phyloP scores from a whole-genome alignment of 2,329 filamentous ascomycete species.

The Cadophora sp. region DNA sequence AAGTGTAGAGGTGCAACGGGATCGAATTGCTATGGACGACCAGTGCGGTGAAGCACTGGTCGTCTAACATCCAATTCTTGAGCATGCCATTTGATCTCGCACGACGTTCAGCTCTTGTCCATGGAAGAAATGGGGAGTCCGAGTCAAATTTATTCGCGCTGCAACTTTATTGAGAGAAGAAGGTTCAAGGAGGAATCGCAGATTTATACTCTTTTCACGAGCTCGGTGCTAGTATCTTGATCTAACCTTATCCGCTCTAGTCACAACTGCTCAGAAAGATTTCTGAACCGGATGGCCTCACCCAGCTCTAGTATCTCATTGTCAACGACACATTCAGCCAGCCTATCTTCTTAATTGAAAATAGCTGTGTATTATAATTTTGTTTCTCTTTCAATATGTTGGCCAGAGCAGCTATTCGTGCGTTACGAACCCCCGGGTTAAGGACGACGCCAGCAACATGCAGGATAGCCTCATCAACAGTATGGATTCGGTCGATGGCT shows the following conservation, averaged over 20 bases:
- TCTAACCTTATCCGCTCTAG: constrained; percentile 5
- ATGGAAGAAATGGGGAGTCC: constrained; percentile 49
- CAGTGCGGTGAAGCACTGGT: constrained; percentile 39
- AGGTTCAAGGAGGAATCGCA: neutral
- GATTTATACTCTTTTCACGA: constrained; percentile 5
- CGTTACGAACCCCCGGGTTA: constrained; percentile 38
- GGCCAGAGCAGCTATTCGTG: constrained; percentile 40
- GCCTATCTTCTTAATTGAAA: constrained; percentile 42
- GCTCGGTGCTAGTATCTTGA: neutral
- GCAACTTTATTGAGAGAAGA: constrained; percentile 57
- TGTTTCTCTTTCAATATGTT: constrained; percentile 40
- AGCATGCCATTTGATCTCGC: constrained; percentile 46
- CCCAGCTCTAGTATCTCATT: constrained; percentile 14
- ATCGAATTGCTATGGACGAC: constrained; percentile 40
- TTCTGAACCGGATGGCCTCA: constrained; percentile 19
- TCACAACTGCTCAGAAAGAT: constrained; percentile 12
- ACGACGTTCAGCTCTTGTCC: constrained; percentile 62
- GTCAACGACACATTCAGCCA: constrained; percentile 18
- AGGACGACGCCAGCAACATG: constrained; percentile 39
- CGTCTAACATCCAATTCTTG: constrained; percentile 46
- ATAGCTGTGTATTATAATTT: constrained; percentile 28
- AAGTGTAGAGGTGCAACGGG: constrained; percentile 45
- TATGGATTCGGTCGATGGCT: constrained; percentile 54
- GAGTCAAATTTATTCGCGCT: constrained; percentile 64
- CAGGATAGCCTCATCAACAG: constrained; percentile 45